Evolutionary conservation across 768 basidiomycete species (phyloP).

Genomic region (Panus rudis): DNA sequence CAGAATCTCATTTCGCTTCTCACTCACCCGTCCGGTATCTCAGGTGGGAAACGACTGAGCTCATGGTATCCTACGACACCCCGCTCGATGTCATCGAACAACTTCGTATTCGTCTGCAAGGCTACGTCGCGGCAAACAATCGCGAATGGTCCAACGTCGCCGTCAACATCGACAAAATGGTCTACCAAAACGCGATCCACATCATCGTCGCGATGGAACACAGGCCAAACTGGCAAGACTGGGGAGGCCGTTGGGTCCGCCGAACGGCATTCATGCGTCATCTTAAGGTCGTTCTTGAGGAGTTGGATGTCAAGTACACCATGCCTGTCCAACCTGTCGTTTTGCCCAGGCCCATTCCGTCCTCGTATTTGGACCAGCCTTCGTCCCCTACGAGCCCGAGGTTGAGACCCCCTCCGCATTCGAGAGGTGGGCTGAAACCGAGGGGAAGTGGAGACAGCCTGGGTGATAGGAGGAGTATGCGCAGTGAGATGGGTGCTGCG

Average conservation of each 20-base stretch:
- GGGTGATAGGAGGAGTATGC: too few relatives aligned
- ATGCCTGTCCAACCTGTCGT: slow-evolving; percentile 70
- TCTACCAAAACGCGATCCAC: slow-evolving; percentile 64
- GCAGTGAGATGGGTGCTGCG: too few relatives aligned
- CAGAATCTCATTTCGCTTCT: background rate
- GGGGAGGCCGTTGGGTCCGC: slow-evolving; percentile 74
- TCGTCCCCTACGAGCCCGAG: background rate
- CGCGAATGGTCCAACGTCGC: slow-evolving; percentile 65
- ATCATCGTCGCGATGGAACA: slow-evolving; percentile 69
- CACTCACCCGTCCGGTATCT: background rate
- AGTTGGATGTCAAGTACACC: slow-evolving; percentile 63
- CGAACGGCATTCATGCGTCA: slow-evolving; percentile 72
- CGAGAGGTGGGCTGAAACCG: background rate
- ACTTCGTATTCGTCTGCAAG: slow-evolving; percentile 48
- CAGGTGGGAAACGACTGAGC: slow-evolving; percentile 62
- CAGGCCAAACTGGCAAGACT: slow-evolving; percentile 81
- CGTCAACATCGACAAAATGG: slow-evolving; percentile 75
- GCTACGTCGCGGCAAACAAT: slow-evolving; percentile 54
- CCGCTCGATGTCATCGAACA: slow-evolving; percentile 66
- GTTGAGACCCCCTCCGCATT: background rate
- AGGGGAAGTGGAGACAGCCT: too few relatives aligned
- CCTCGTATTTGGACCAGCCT: too few relatives aligned
- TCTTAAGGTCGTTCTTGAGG: slow-evolving; percentile 64
- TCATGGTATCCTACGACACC: slow-evolving; percentile 63
- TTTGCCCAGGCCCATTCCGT: too few relatives aligned